These are phyloP conservation scores for Candida golubevii DNA, from an alignment of 805 yeast genomes.

Conservation along the genomic window DNA sequence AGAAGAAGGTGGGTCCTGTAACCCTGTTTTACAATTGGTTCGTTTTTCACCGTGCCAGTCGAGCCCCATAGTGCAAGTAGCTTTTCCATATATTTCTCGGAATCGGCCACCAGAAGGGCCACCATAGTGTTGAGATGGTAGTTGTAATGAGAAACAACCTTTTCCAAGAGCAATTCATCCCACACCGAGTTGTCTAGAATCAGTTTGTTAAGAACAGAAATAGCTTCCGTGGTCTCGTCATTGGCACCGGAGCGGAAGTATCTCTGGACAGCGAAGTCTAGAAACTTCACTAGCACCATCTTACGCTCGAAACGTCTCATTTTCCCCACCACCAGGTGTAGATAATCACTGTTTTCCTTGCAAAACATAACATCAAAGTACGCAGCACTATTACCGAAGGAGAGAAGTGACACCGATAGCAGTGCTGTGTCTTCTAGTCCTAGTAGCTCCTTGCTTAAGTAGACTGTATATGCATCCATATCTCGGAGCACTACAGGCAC, in stretches of 20 bases:
- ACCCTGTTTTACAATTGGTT: constrained; percentile 43
- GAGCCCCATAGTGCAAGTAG: constrained; percentile 26
- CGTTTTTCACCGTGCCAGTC: constrained; percentile 30
- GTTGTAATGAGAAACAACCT: constrained; percentile 14
- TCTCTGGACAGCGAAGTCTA: constrained; percentile 7
- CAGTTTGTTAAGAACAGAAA: constrained; percentile 15
- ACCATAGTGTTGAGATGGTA: constrained; percentile 9
- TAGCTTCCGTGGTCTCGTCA: constrained; percentile 14
- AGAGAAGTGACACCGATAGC: constrained; percentile 21
- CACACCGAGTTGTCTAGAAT: constrained; percentile 14
- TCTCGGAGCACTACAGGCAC: constrained; percentile 13
- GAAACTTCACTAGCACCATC: constrained; percentile 16
- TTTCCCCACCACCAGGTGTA: background rate
- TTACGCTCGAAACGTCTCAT: constrained; percentile 28
- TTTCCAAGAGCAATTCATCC: constrained; percentile 21
- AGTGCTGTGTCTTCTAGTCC: constrained; percentile 10
- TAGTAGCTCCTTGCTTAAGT: constrained; percentile 19
- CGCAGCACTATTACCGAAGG: constrained; percentile 18
- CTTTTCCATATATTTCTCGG: background rate
- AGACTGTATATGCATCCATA: constrained; percentile 21
- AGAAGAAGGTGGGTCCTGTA: constrained; percentile 46
- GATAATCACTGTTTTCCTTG: constrained; percentile 7
- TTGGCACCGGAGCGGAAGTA: constrained; percentile 8
- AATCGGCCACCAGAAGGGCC: constrained; percentile 7
- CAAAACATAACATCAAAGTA: constrained; percentile 24